Conservation (phyloP, 345 rosid genomes). For the Camelina laxa region DNA sequence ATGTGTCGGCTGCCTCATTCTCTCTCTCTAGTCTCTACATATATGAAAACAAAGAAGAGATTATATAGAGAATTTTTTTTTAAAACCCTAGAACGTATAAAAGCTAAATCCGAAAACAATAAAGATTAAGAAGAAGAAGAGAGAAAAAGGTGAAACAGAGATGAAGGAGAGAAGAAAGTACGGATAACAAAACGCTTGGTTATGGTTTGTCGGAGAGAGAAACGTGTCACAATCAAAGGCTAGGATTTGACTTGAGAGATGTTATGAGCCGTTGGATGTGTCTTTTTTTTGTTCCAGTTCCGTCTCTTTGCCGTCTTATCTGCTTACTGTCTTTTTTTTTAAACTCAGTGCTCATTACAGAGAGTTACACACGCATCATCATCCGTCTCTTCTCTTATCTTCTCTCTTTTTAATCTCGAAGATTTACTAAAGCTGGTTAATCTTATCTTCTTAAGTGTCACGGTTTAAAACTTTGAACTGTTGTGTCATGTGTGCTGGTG, state of each 20-base stretch:
- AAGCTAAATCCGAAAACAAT: slow-evolving; percentile 7
- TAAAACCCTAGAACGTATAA: slow-evolving; percentile 10
- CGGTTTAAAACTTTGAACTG: neutral
- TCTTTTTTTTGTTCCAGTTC: slow-evolving; percentile 11
- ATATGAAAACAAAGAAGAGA: neutral
- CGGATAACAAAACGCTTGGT: slow-evolving; percentile 42
- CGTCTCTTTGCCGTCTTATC: slow-evolving; percentile 40
- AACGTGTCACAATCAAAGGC: slow-evolving; percentile 37
- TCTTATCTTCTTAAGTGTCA: neutral
- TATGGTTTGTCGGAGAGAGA: slow-evolving; percentile 43
- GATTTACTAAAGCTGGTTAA: neutral
- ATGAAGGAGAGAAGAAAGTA: slow-evolving; percentile 19
- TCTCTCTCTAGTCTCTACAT: slow-evolving; percentile 2
- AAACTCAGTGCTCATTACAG: slow-evolving; percentile 21
- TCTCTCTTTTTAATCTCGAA: neutral
- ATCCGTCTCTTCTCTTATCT: slow-evolving; percentile 10
- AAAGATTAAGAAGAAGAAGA: neutral
- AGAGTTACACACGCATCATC: neutral
- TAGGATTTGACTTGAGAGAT: slow-evolving; percentile 25
- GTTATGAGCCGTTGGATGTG: slow-evolving; percentile 40
- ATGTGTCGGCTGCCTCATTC: slow-evolving; percentile 9
- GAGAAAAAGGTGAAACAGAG: slow-evolving; percentile 6
- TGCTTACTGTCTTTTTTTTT: neutral
- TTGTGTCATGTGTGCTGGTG: neutral
- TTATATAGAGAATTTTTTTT: neutral